Conservation (phyloP, 2,329 filamentous ascomycete genomes). For the Metarhizium robertsii region DNA sequence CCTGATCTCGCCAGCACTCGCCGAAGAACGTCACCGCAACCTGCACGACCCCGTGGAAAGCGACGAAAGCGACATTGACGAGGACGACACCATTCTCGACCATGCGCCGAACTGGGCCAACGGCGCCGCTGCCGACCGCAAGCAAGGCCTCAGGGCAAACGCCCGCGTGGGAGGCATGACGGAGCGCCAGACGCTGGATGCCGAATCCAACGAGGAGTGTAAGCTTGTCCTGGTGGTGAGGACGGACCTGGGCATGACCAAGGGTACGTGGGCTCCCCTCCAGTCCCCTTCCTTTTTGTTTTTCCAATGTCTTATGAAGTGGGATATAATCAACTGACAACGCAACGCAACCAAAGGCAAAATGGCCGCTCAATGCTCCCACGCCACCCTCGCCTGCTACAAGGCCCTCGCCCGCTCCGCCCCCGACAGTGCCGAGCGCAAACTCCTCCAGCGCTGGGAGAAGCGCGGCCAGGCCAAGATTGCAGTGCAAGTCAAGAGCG, state of each 20-base stretch:
- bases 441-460: constrained; percentile 78
- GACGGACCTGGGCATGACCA: constrained; percentile 94
- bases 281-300: neutral
- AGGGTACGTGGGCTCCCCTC: constrained; percentile 50
- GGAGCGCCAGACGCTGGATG: constrained; percentile 9
- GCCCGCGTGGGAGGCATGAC: constrained; percentile 18
- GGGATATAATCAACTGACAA: neutral
- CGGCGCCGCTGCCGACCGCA: constrained; percentile 47
- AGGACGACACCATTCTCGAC: constrained; percentile 48
- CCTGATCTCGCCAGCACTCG: constrained; percentile 46
- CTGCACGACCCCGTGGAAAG: constrained; percentile 54
- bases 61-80: constrained; percentile 59
- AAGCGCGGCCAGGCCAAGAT: constrained; percentile 82
- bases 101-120: constrained; percentile 62
- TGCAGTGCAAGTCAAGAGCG: constrained; percentile 77
- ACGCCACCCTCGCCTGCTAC: constrained; percentile 97
- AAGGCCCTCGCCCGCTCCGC: constrained; percentile 62
- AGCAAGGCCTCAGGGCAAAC: constrained; percentile 37
- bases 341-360: constrained; percentile 53
- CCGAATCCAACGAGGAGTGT: constrained; percentile 62
- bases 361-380: constrained; percentile 89
- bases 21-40: constrained; percentile 46
- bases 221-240: constrained; percentile 89
- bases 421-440: constrained; percentile 43
- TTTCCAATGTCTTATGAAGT: too few relatives aligned